Evolutionary conservation across 768 basidiomycete species (phyloP), one percentile per base, ranked within the genome.

Genomic region (Kwoniella shandongensis): DNA sequence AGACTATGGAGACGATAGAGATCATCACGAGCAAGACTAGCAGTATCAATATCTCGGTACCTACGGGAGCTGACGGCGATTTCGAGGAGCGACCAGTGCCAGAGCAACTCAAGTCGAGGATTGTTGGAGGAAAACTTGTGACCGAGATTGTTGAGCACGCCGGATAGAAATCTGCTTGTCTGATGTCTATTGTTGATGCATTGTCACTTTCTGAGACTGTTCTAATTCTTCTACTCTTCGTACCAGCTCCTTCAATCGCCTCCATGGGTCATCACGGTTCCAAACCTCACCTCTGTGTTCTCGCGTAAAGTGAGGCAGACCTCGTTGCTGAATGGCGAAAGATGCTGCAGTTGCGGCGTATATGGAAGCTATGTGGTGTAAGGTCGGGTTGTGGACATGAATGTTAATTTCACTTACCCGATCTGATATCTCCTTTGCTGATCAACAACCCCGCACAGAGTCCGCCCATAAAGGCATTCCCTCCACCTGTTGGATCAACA

Each of bases 1-100:
- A 83, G 12, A 87, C 87, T 64, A 80, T 97, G 48, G 82, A 76
- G 53, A 68, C 66, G 8, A 82, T 85, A 10, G 92, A 97, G 78
- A 88, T 99, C 67, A 89, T 89, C 26, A 94, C 92, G 0, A 87
- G 91, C 48, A 97, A 98, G 78, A 93, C 90, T 77, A 91, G 88
- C 69, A 81, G 85, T 29, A 88, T 99, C 77, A 99, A 98, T 78
- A 81, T 99, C 62, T 89, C 84, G 65, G 72, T 97, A 20, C 92
- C 91, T 0, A 89, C 85, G 17, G 91, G 91, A 63, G 91, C 96
- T 74, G 91, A 94, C 10, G 94, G 92, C 5, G 81, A 93, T 42
- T 97, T 92, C 67, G 83, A 83, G 60, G 96, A 99, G 76, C 85
- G 86, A 62, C 82, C 94, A 0, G 80, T 99, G 18, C 94, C 96